phyloP scores from a whole-genome alignment of 169 alveolate genomes.

The Cryptosporidium viatorum region DNA sequence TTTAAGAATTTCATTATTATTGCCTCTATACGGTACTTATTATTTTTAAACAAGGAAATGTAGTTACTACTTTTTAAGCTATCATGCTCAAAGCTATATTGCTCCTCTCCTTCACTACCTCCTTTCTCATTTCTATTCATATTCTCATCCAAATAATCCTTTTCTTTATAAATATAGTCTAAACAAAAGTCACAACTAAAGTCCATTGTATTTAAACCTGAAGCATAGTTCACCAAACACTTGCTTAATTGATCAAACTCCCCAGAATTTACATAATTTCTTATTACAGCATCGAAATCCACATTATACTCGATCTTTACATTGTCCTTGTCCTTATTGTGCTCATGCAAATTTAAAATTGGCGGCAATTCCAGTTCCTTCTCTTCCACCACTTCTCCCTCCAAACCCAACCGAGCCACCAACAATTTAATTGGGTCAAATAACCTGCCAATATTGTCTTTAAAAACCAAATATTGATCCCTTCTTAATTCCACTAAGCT shows the following conservation, averaged over 20 bases:
- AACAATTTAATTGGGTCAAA: background rate
- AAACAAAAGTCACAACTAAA: background rate
- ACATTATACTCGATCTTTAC: background rate
- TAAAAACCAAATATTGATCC: background rate
- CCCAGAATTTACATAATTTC: background rate
- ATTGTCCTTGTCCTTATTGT: background rate
- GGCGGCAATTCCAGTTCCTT: conserved; percentile 13
- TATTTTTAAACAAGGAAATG: conserved; percentile 6
- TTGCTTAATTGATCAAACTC: background rate
- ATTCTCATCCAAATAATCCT: conserved; percentile 18
- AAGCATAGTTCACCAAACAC: background rate
- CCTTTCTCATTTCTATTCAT: background rate
- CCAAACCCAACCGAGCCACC: background rate
- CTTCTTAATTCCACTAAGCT: background rate
- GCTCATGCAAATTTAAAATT: background rate
- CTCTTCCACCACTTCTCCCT: background rate
- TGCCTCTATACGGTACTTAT: conserved; percentile 43
- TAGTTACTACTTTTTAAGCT: conserved; percentile 7
- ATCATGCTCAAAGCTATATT: background rate
- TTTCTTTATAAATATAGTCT: conserved; percentile 15
- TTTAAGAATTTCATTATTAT: conserved; percentile 43
- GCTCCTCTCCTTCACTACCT: background rate
- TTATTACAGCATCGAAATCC: background rate
- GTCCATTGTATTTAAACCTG: background rate
- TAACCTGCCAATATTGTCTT: conserved; percentile 8